These are phyloP conservation scores for Fusarium dlaminii DNA, from an alignment of 2,329 filamentous ascomycete genomes.

Conservation along the genomic window DNA sequence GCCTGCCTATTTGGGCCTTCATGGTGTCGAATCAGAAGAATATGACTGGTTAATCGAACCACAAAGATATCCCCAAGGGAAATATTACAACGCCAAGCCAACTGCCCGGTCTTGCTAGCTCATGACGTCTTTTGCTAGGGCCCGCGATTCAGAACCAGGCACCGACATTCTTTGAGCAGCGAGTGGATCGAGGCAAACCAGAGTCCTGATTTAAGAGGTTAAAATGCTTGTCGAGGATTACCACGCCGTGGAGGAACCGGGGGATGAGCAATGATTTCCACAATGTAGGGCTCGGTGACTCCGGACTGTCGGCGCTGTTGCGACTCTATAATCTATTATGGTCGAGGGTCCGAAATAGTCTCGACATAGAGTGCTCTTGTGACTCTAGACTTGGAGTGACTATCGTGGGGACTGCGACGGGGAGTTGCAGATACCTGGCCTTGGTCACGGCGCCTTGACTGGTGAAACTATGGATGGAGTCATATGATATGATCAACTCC, in stretches of 20 bases:
- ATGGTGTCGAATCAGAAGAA: background rate
- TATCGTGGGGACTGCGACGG: background rate
- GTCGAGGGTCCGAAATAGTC: background rate
- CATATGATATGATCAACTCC: slow-evolving; percentile 25
- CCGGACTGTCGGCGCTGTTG: slow-evolving; percentile 15
- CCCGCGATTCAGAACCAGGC: slow-evolving; percentile 3
- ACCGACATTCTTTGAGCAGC: slow-evolving; percentile 3
- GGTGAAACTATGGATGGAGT: slow-evolving; percentile 1
- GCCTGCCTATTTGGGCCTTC: background rate
- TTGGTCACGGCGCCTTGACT: slow-evolving; percentile 2
- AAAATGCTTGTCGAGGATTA: slow-evolving; percentile 7
- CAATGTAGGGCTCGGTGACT: slow-evolving; percentile 9
- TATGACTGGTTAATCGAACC: background rate
- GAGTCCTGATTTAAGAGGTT: background rate
- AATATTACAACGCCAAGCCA: slow-evolving; percentile 10
- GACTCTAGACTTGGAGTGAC: background rate
- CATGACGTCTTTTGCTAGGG: slow-evolving; percentile 7
- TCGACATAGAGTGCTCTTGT: background rate
- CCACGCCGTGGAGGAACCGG: background rate
- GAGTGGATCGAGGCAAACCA: background rate
- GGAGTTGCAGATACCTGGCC: background rate
- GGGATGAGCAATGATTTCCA: background rate
- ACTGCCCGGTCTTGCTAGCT: background rate
- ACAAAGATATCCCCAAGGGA: background rate
- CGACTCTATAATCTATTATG: background rate